Percentiles rank a stretch among this genome's conserved stretches.
Evolutionary conservation across 371 early-diverging fungal species (phyloP).

Genomic region (Mucor lusitanicus): DNA sequence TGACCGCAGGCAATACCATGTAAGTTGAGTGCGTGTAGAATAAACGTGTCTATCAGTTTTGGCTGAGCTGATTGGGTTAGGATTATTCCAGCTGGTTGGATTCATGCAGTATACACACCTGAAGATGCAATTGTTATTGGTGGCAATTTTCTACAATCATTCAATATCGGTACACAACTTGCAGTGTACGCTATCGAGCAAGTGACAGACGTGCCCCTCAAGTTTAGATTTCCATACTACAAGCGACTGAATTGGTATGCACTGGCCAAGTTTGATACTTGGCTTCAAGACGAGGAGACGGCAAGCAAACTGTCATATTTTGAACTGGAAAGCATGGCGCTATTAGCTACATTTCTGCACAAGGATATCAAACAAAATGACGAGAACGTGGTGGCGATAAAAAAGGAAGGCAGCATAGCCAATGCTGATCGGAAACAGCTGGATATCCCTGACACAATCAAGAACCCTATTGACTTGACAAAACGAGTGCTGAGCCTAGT

Average conservation of each 20-base stretch:
- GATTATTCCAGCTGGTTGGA: conserved; percentile 95
- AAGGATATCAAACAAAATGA: neutral
- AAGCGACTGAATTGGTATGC: conserved; percentile 82
- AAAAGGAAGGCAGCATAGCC: neutral
- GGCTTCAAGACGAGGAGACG: conserved; percentile 12
- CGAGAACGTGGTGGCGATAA: neutral
- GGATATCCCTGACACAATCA: conserved; percentile 12
- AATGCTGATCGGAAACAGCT: neutral
- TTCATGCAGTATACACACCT: conserved; percentile 91
- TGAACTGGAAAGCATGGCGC: conserved; percentile 25
- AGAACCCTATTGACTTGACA: conserved; percentile 11
- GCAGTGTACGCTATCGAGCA: conserved; percentile 73
- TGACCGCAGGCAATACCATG: conserved; percentile 79
- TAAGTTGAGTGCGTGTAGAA: conserved; percentile 29
- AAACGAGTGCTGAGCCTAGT: conserved; percentile 1
- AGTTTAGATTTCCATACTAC: conserved; percentile 88
- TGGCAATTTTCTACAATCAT: conserved; percentile 87
- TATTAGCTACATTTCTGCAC: conserved; percentile 7
- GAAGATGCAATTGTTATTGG: conserved; percentile 88
- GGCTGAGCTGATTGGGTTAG: conserved; percentile 29
- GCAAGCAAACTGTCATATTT: conserved; percentile 4
- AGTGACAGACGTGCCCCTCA: conserved; percentile 73
- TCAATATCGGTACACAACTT: conserved; percentile 73
- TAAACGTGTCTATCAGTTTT: neutral
- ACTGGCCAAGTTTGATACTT: conserved; percentile 33